phyloP scores from a whole-genome alignment of 2,329 filamentous ascomycete species.

The Trichoderma asperellum region DNA sequence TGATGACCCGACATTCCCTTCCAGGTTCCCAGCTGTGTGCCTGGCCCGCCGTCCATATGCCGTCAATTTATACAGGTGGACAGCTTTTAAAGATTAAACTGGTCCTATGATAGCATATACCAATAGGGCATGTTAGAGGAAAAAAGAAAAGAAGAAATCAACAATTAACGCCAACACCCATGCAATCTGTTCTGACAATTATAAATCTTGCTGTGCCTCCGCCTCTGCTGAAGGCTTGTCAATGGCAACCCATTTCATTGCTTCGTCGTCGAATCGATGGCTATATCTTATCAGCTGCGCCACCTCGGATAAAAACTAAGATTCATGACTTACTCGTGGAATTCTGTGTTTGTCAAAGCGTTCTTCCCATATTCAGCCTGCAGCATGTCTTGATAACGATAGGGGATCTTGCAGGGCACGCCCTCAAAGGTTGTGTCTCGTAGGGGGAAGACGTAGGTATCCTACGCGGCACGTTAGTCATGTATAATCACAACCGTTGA shows the following conservation, averaged over 20 bases:
- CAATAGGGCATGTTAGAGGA: not conserved
- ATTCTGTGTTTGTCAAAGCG: constrained; percentile 56
- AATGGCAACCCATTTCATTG: constrained; percentile 41
- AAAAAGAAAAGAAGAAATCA: not conserved
- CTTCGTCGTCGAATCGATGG: constrained; percentile 47
- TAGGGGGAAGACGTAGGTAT: constrained; percentile 68
- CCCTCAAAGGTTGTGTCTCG: constrained; percentile 71
- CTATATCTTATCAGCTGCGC: constrained; percentile 35
- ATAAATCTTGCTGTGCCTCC: constrained; percentile 1
- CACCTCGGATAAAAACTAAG: not conserved
- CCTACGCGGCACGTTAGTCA: constrained; percentile 38
- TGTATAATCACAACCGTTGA: not conserved
- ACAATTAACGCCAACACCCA: constrained; percentile 7
- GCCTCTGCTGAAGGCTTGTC: not conserved
- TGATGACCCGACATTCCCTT: not conserved
- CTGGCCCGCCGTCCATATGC: not conserved
- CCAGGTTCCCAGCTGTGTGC: not conserved
- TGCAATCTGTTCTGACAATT: not conserved
- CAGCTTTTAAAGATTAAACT: not conserved
- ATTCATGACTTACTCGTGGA: constrained; percentile 51
- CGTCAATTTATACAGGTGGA: not conserved
- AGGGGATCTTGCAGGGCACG: constrained; percentile 67
- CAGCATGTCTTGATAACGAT: constrained; percentile 61
- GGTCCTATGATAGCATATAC: not conserved
- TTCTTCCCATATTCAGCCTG: constrained; percentile 59